phyloP scores from a whole-genome alignment of 2,329 filamentous ascomycete species.

The Colletotrichum truncatum region DNA sequence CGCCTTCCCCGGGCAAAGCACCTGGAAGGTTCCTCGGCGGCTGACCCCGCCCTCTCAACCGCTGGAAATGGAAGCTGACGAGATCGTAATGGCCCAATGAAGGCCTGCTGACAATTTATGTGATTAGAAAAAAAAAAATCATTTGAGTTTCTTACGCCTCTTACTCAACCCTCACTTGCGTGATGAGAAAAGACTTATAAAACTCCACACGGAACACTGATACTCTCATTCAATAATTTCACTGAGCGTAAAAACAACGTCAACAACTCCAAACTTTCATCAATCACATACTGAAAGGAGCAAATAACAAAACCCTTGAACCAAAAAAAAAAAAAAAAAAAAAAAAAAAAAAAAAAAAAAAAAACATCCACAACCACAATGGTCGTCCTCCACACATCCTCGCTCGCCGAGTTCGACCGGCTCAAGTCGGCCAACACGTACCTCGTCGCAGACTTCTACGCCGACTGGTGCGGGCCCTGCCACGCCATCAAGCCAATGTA shows the following conservation, averaged over 20 bases:
- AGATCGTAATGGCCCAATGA: not conserved
- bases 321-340: not conserved
- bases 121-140: no score
- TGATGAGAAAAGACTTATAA: not conserved
- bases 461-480: conserved; percentile 70
- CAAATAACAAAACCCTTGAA: not conserved
- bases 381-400: conserved; percentile 48
- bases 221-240: no score
- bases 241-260: no score
- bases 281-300: no score
- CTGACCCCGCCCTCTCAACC: not conserved
- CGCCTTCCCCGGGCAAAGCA: not conserved
- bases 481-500: conserved; percentile 66
- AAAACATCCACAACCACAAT: conserved; percentile 31
- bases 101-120: conserved; percentile 11
- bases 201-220: not conserved
- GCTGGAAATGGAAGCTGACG: conserved; percentile 4
- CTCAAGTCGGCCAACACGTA: conserved; percentile 58
- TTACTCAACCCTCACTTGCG: not conserved
- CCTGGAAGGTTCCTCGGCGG: conserved; percentile 24
- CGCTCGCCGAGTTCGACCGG: conserved; percentile 55
- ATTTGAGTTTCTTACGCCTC: not conserved
- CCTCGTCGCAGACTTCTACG: conserved; percentile 66
- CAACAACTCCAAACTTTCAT: no score
- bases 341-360: not conserved